A percentile compares a stretch with the other conserved stretches of the same genome.
Conservation (phyloP, 1,284 basidiomycete species). For the Stygiomarasmius scandens region DNA sequence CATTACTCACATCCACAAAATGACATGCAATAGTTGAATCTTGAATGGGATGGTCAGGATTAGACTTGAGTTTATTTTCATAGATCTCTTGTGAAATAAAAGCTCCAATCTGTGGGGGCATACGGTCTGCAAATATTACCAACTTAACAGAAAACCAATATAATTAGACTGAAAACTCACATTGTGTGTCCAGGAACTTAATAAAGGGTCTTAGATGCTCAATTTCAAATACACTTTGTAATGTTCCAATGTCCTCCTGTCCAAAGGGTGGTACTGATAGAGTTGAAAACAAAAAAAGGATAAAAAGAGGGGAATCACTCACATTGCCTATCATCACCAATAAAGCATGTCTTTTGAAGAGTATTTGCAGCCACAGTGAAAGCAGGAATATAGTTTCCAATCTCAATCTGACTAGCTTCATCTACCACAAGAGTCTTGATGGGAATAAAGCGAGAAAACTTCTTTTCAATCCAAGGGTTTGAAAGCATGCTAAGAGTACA, state of each 20-base stretch:
- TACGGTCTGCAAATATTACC: slow-evolving; percentile 52
- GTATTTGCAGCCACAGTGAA: slow-evolving; percentile 44
- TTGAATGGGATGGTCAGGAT: slow-evolving; percentile 45
- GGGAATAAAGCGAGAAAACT: slow-evolving; percentile 43
- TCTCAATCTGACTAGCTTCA: slow-evolving; percentile 68
- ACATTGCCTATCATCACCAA: slow-evolving; percentile 81
- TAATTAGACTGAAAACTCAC: slow-evolving; percentile 36
- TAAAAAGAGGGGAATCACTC: slow-evolving; percentile 25
- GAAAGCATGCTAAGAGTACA: slow-evolving; percentile 78
- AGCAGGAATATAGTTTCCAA: slow-evolving; percentile 56
- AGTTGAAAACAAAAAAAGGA: slow-evolving; percentile 11
- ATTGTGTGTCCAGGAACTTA: slow-evolving; percentile 60
- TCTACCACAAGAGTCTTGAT: slow-evolving; percentile 58
- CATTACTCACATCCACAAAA: slow-evolving; percentile 51
- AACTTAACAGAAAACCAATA: slow-evolving; percentile 11
- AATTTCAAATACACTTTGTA: slow-evolving; percentile 64
- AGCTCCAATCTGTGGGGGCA: slow-evolving; percentile 75
- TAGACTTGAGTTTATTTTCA: slow-evolving; percentile 52
- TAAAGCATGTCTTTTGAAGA: slow-evolving; percentile 66
- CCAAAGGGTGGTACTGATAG: slow-evolving; percentile 66
- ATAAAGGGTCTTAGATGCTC: slow-evolving; percentile 43
- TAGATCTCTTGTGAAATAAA: slow-evolving; percentile 72
- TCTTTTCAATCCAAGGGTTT: slow-evolving; percentile 37
- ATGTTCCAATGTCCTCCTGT: slow-evolving; percentile 49
- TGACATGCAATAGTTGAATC: slow-evolving; percentile 42